These are phyloP conservation scores for Panaeolus cyanescens DNA, from an alignment of 768 basidiomycete genomes.

Conservation along the genomic window DNA sequence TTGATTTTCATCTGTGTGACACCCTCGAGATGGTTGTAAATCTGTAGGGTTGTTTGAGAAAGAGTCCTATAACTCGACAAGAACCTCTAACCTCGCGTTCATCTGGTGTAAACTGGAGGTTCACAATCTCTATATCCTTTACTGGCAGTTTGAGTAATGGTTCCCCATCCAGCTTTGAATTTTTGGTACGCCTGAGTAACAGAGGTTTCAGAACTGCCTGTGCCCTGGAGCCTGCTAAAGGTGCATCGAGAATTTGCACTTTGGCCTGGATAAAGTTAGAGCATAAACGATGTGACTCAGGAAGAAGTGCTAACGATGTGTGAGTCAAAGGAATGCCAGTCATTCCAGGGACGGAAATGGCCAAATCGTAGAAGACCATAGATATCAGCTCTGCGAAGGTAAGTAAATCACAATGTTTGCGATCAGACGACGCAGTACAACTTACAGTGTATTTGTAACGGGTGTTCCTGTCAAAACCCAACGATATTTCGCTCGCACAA, in stretches of 20 bases:
- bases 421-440: neutral
- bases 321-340: slow-evolving; percentile 68
- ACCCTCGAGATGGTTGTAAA: slow-evolving; percentile 62
- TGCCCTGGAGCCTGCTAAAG: slow-evolving; percentile 64
- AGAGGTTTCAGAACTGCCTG: slow-evolving; percentile 69
- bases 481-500: slow-evolving; percentile 63
- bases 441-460: slow-evolving; percentile 69
- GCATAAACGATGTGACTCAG: neutral
- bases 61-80: too few species aligned
- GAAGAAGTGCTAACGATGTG: slow-evolving; percentile 43
- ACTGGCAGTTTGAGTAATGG: slow-evolving; percentile 66
- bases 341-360: slow-evolving; percentile 68
- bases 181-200: slow-evolving; percentile 74
- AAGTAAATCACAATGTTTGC: slow-evolving; percentile 2
- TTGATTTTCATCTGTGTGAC: slow-evolving; percentile 55
- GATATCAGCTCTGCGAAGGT: slow-evolving; percentile 58
- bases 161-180: slow-evolving; percentile 63
- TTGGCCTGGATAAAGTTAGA: slow-evolving; percentile 38
- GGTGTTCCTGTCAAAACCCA: slow-evolving; percentile 85
- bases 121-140: slow-evolving; percentile 60
- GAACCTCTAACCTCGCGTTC: slow-evolving; percentile 55
- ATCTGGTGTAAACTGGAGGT: slow-evolving; percentile 62
- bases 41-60: too few species aligned
- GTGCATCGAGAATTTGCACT: slow-evolving; percentile 57
- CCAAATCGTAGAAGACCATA: slow-evolving; percentile 74